Evolutionary conservation across 2,329 filamentous ascomycete species (phyloP).

Genomic region (Coniella lustricola): DNA sequence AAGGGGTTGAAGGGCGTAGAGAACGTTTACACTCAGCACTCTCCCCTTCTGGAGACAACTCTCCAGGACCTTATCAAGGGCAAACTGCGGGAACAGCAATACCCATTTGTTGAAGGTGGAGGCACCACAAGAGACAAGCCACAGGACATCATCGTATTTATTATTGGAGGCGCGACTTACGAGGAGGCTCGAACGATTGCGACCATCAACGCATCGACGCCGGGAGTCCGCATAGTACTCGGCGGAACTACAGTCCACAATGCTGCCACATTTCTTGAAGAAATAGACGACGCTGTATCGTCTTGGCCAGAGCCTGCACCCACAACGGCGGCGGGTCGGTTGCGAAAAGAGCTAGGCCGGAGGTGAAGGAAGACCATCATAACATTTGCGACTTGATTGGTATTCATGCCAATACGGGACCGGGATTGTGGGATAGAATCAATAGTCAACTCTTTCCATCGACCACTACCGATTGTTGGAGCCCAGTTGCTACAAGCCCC

Average conservation of each 20-base stretch:
- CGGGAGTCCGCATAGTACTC: conserved; percentile 81
- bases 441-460: too few species aligned
- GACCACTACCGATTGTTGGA: too few species aligned
- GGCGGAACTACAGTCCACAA: conserved; percentile 88
- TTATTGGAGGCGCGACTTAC: conserved; percentile 88
- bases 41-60: conserved; percentile 77
- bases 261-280: conserved; percentile 78
- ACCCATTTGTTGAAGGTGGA: conserved; percentile 87
- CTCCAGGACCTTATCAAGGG: conserved; percentile 93
- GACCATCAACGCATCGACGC: conserved; percentile 85
- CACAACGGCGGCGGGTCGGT: conserved; percentile 23
- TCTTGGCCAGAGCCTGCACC: conserved; percentile 69
- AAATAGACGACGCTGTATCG: conserved; percentile 81
- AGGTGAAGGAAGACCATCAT: background rate
- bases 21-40: conserved; percentile 98
- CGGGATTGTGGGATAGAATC: too few species aligned
- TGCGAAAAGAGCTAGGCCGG: conserved; percentile 26
- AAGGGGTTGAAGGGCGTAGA: conserved; percentile 96
- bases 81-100: conserved; percentile 74
- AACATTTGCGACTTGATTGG: too few species aligned
- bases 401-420: too few species aligned
- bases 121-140: conserved; percentile 88
- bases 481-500: too few species aligned
- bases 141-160: conserved; percentile 92
- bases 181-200: conserved; percentile 96